These are phyloP conservation scores for Symbiodinium natans DNA, from an alignment of 73 alveolate genomes.

Conservation along the genomic window DNA sequence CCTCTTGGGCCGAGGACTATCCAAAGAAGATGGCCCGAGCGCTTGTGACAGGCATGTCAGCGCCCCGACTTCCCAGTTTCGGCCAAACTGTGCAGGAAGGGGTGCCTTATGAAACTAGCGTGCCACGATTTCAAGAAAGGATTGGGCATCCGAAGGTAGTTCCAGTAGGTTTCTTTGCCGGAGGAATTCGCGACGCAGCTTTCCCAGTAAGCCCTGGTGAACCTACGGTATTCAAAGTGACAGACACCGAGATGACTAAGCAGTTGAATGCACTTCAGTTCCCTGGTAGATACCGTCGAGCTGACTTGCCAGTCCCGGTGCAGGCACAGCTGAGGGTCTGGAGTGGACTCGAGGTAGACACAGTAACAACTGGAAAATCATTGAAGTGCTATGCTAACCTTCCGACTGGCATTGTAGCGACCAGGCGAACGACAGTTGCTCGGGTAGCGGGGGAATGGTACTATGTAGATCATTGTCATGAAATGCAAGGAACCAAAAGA, in stretches of 20 bases:
- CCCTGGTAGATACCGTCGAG: background rate
- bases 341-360: background rate
- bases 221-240: background rate
- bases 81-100: background rate
- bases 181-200: background rate
- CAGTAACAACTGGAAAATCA: background rate
- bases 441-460: background rate
- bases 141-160: background rate
- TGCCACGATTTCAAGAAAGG: background rate
- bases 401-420: background rate
- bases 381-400: background rate
- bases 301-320: background rate
- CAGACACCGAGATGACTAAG: background rate
- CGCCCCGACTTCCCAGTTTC: too few relatives aligned
- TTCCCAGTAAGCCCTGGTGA: background rate
- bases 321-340: background rate
- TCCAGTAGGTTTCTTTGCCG: background rate
- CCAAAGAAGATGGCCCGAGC: background rate
- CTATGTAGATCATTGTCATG: background rate
- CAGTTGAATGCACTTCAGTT: background rate
- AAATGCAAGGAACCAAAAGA: background rate
- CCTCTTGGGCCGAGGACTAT: background rate
- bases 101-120: background rate
- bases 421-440: background rate
- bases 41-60: background rate